Evolutionary conservation across 2,329 filamentous ascomycete species (phyloP).

Genomic region (Knufia petricola): DNA sequence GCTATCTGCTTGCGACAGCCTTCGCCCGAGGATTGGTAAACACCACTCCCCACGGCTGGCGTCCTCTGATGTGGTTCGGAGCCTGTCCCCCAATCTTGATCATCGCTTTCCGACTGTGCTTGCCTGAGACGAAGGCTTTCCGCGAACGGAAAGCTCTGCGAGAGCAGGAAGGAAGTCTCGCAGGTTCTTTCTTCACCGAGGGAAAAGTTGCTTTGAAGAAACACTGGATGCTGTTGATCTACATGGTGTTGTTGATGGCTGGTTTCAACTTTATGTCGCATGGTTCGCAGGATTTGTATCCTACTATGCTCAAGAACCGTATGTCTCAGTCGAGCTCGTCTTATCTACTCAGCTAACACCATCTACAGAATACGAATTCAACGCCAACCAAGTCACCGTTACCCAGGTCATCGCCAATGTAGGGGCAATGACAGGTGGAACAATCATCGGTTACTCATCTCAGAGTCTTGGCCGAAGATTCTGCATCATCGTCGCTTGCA

Average conservation of each 20-base stretch:
- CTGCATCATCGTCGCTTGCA: constrained; percentile 54
- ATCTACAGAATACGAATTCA: constrained; percentile 42
- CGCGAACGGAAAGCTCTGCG: constrained; percentile 54
- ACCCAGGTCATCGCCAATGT: constrained; percentile 65
- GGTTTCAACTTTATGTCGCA: constrained; percentile 91
- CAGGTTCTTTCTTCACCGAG: constrained; percentile 61
- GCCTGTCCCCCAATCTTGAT: constrained; percentile 70
- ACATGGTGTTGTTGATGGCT: constrained; percentile 74
- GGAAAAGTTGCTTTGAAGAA: constrained; percentile 67
- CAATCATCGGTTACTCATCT: constrained; percentile 55
- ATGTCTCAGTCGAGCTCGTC: background rate
- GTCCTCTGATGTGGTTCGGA: constrained; percentile 83
- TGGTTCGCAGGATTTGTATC: constrained; percentile 59
- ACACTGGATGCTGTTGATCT: constrained; percentile 71
- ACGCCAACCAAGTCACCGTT: constrained; percentile 51
- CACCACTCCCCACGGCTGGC: constrained; percentile 71
- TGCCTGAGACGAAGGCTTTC: constrained; percentile 72
- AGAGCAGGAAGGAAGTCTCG: constrained; percentile 49
- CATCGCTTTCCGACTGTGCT: constrained; percentile 65
- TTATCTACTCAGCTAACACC: background rate
- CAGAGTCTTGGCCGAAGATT: constrained; percentile 62
- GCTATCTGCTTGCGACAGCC: constrained; percentile 52
- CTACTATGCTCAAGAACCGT: constrained; percentile 47
- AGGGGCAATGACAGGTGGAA: constrained; percentile 60
- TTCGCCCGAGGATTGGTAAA: constrained; percentile 44